Conservation (phyloP, 176 grass and related monocot genomes). For the Eragrostis curvula region DNA sequence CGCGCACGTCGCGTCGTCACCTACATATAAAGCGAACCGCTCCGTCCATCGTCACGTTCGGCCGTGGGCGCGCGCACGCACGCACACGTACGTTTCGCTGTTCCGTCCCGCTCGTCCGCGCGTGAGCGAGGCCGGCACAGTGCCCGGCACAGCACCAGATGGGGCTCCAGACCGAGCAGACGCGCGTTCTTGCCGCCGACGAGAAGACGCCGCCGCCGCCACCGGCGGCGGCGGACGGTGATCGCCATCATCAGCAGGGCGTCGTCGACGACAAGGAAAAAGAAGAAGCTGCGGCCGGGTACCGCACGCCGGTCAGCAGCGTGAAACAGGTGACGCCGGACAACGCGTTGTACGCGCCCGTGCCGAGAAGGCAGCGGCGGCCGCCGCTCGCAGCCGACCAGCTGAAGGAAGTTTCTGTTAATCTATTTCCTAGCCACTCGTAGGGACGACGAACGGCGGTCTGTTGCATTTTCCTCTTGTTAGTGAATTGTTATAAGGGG, state of each 20-base stretch:
- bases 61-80: too few relatives aligned
- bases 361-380: constrained; percentile 30
- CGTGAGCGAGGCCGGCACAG: neutral
- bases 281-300: neutral
- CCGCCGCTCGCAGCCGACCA: neutral
- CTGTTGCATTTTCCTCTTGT: too few relatives aligned
- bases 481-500: too few relatives aligned
- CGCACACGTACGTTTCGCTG: too few relatives aligned
- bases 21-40: too few relatives aligned
- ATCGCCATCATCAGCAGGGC: neutral
- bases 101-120: neutral
- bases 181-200: neutral
- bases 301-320: constrained; percentile 17
- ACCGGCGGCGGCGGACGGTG: too few relatives aligned
- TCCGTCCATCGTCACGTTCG: too few relatives aligned
- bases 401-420: too few relatives aligned
- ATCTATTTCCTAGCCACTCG: too few relatives aligned
- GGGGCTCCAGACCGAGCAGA: constrained; percentile 3
- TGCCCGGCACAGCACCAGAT: too few relatives aligned
- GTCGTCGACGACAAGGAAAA: neutral
- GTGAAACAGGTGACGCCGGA: neutral
- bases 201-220: neutral
- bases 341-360: neutral
- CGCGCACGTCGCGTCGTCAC: too few relatives aligned
- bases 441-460: too few relatives aligned